Conservation (phyloP, 2,329 filamentous ascomycete species). For the Falciphora oryzae region DNA sequence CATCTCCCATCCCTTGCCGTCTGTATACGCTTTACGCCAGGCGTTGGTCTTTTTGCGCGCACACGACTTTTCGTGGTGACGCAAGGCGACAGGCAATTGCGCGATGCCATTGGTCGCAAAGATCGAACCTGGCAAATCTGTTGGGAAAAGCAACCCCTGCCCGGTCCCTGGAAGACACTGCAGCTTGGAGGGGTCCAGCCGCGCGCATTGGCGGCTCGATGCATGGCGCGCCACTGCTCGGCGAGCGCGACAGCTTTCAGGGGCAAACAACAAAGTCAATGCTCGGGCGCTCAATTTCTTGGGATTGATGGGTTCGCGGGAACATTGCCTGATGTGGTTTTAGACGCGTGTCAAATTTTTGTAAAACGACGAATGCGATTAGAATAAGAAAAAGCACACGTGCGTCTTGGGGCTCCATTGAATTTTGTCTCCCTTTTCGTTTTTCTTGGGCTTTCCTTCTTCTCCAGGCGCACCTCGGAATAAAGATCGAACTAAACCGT, state of each 20-base stretch:
- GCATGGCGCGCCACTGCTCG: background rate
- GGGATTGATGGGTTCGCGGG: background rate
- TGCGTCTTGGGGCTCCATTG: too few species aligned
- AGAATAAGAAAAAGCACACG: too few species aligned
- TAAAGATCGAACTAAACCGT: background rate
- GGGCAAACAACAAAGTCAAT: conserved; percentile 1
- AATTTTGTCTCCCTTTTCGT: too few species aligned
- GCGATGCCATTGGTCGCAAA: background rate
- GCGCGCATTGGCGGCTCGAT: background rate
- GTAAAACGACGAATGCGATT: background rate
- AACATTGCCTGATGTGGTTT: background rate
- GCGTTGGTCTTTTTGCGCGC: background rate
- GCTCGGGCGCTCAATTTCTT: background rate
- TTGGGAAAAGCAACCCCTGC: background rate
- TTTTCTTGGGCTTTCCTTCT: too few species aligned
- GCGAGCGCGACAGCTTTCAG: background rate
- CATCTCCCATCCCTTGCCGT: background rate
- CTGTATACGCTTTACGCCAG: background rate
- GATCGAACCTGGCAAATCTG: background rate
- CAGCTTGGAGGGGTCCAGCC: background rate
- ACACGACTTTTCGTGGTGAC: background rate
- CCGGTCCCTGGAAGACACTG: background rate
- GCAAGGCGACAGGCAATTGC: background rate
- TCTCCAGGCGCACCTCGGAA: background rate
- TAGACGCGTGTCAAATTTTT: too few species aligned